Conservation (phyloP, 306 rosid genomes). For the Pyrus pyrifolia region DNA sequence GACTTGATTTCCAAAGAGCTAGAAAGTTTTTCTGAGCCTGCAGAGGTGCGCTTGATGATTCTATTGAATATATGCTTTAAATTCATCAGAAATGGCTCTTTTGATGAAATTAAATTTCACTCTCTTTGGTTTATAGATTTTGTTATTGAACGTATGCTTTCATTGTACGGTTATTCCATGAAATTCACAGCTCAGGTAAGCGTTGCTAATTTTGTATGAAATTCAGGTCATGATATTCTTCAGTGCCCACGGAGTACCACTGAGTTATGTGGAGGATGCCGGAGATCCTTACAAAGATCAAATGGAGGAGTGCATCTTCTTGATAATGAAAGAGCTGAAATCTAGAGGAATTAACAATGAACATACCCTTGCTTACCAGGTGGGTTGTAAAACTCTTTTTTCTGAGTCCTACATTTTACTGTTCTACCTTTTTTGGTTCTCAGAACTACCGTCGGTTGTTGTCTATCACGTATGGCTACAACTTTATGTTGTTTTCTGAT, state of each 20-base stretch:
- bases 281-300: conserved; percentile 98
- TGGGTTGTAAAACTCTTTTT: conserved; percentile 17
- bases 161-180: neutral
- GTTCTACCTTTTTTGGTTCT: neutral
- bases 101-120: neutral
- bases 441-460: neutral
- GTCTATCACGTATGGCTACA: neutral
- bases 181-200: conserved; percentile 7
- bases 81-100: conserved; percentile 7
- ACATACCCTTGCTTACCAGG: conserved; percentile 98
- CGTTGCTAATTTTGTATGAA: neutral
- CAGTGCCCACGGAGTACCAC: conserved; percentile 99
- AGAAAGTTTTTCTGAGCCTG: conserved; percentile 51
- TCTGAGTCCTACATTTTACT: neutral
- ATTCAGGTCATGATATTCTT: conserved; percentile 81
- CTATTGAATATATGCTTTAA: neutral
- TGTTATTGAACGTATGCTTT: neutral
- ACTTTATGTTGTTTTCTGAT: neutral
- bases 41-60: conserved; percentile 47
- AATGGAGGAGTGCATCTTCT: conserved; percentile 89
- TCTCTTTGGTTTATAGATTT: neutral
- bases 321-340: conserved; percentile 92
- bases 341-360: conserved; percentile 76
- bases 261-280: conserved; percentile 84
- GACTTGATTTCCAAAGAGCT: conserved; percentile 83